phyloP scores from a whole-genome alignment of 208 protist species.

The Leptomonas pyrrhocoris region DNA sequence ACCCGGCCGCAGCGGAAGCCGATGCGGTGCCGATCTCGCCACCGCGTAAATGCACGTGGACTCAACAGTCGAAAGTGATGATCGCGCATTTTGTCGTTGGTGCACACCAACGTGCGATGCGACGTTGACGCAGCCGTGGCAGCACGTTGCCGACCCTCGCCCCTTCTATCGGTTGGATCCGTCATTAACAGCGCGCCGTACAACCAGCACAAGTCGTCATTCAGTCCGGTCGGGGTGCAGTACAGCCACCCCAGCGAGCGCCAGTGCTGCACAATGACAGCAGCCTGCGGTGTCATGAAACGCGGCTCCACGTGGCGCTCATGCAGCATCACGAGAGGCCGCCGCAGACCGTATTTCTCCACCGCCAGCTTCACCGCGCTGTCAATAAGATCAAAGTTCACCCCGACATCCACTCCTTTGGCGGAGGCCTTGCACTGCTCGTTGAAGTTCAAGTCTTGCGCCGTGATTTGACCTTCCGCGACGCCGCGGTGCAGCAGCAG shows the following conservation, averaged over 20 bases:
- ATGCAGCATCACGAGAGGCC: conserved; percentile 77
- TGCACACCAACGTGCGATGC: conserved; percentile 56
- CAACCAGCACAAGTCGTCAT: conserved; percentile 86
- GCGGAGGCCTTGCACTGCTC: conserved; percentile 27
- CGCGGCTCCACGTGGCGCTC: conserved; percentile 65
- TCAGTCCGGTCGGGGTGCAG: conserved; percentile 60
- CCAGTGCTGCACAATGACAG: conserved; percentile 53
- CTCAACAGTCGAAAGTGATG: conserved; percentile 82
- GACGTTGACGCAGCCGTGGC: conserved; percentile 1
- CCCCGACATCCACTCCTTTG: conserved; percentile 57
- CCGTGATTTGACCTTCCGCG: conserved; percentile 29
- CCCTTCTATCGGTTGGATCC: conserved; percentile 38
- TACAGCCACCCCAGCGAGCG: conserved; percentile 43
- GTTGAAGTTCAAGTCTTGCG: conserved; percentile 38
- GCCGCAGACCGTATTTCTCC: conserved; percentile 37
- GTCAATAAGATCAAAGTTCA: conserved; percentile 74
- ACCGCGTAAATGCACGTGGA: conserved; percentile 70
- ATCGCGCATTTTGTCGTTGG: conserved; percentile 86
- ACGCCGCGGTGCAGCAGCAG: conserved; percentile 39
- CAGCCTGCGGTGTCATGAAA: conserved; percentile 37
- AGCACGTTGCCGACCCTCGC: neutral
- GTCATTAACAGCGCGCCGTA: conserved; percentile 66
- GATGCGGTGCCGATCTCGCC: conserved; percentile 73
- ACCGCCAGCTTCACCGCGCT: conserved; percentile 45
- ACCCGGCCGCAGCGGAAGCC: conserved; percentile 59